Percentiles rank a stretch among this genome's conserved stretches.
These are phyloP conservation scores for Ramularia collo-cygni DNA, from an alignment of 2,329 filamentous ascomycete species.

Conservation along the genomic window DNA sequence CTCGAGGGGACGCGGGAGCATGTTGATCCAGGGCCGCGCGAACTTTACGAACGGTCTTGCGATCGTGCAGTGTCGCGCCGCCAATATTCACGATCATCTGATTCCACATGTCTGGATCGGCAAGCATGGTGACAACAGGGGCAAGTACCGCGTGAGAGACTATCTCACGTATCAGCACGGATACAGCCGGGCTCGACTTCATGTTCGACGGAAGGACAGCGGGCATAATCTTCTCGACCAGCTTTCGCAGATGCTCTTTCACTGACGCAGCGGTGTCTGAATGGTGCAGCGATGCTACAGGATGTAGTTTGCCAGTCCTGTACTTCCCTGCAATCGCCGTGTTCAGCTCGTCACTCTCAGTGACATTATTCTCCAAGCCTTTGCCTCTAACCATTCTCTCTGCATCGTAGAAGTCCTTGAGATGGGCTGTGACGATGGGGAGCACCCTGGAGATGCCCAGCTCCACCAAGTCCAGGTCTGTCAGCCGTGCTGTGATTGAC, in stretches of 20 bases:
- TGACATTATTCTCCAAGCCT: constrained; percentile 81
- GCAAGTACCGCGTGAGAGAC: constrained; percentile 86
- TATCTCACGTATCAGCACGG: constrained; percentile 76
- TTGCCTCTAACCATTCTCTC: constrained; percentile 80
- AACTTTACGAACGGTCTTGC: constrained; percentile 87
- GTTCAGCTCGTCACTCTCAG: constrained; percentile 93
- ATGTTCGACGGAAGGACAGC: constrained; percentile 66
- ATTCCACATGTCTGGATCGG: constrained; percentile 96
- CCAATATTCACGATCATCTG: constrained; percentile 84
- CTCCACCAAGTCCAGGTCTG: constrained; percentile 75
- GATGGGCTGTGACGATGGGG: constrained; percentile 79
- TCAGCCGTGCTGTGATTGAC: constrained; percentile 64
- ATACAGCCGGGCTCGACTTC: constrained; percentile 72
- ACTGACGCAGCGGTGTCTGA: constrained; percentile 78
- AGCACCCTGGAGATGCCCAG: constrained; percentile 74
- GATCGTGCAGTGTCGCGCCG: constrained; percentile 73
- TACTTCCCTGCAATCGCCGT: constrained; percentile 94
- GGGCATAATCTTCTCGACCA: constrained; percentile 67
- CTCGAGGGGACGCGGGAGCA: constrained; percentile 61
- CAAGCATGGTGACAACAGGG: constrained; percentile 70
- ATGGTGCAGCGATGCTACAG: constrained; percentile 74
- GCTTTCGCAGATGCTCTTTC: constrained; percentile 76
- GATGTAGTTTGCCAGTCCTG: constrained; percentile 77
- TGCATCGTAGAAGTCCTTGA: constrained; percentile 85
- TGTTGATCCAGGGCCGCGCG: constrained; percentile 90